Evolutionary conservation across 2,329 filamentous ascomycete genomes (phyloP).

Genomic region (Phaeosphaeria sp.): DNA sequence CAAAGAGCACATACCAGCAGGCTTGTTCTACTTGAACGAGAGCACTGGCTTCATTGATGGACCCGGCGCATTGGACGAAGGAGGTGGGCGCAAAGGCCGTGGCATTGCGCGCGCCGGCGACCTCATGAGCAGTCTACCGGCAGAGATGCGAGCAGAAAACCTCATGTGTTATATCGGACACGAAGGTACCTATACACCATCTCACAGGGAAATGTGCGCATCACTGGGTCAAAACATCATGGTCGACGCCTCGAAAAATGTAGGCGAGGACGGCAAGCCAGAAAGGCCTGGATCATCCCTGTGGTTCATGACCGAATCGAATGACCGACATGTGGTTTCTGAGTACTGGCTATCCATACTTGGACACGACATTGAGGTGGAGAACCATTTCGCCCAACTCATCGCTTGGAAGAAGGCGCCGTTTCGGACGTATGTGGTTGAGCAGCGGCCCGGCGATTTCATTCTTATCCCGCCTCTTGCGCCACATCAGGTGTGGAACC

Average conservation of each 20-base stretch:
- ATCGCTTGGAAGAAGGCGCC: conserved; percentile 95
- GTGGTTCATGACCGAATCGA: conserved; percentile 99
- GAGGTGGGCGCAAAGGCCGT: conserved; percentile 57
- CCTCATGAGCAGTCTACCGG: conserved; percentile 89
- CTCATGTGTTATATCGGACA: conserved; percentile 99
- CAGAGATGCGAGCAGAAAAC: conserved; percentile 90
- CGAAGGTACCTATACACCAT: conserved; percentile 94
- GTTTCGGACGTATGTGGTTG: conserved; percentile 90
- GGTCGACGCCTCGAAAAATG: conserved; percentile 80
- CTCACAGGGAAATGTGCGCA: conserved; percentile 97
- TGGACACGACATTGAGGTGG: conserved; percentile 95
- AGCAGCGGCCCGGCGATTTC: conserved; percentile 89
- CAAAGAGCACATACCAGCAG: conserved; percentile 76
- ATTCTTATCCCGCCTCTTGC: conserved; percentile 92
- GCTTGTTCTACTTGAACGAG: conserved; percentile 90
- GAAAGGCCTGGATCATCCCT: conserved; percentile 85
- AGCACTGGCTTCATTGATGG: conserved; percentile 67
- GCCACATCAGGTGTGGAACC: conserved; percentile 98
- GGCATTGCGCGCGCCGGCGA: conserved; percentile 79
- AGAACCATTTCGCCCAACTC: conserved; percentile 94
- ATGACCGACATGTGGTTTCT: conserved; percentile 86
- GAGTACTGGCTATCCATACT: conserved; percentile 94
- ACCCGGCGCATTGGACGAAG: conserved; percentile 61
- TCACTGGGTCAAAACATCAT: conserved; percentile 97
- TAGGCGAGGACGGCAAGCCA: conserved; percentile 71